Evolutionary conservation across 2,329 filamentous ascomycete species (phyloP), one percentile per base, ranked within the genome.

Genomic region (Diaporthe citrichinensis): DNA sequence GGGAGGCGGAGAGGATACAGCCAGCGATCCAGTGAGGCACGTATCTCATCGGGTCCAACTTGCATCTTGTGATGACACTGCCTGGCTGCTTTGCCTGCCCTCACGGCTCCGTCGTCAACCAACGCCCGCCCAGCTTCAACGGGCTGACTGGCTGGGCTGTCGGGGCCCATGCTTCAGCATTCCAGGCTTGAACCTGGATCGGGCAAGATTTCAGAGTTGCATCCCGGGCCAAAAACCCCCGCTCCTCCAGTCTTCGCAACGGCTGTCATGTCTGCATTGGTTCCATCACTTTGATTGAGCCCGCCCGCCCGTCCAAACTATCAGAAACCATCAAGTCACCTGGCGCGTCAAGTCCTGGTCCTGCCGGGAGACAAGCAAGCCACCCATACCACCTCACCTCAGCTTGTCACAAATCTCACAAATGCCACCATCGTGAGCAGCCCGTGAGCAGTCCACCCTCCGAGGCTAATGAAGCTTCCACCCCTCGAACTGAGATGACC

Each of bases 141-240:
- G 4, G 34, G 31, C 58, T 28, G 36, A 28, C 34, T 58, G 49
- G 53, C 34, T 46, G 20, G 28, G 46, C 28, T 72, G 39, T 51
- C 67, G 57, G 20, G 68, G 58, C 62, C 73, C 71, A 73, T 61
- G 71, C 41, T 55, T 51, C 58, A 53, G 28, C 72, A 61, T 67
- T 72, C 58, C 67, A 75, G 58, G 57, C 57, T 72, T 34, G 65
- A 59, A 36, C 41, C 65, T 44, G 41, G 59, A 65, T 34, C 58
- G 46, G 44, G 41, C 68, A 75, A 75, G 74, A 75, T 72, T 76
- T 74, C 65, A 71, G 34, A 59, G 72, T 76, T 61, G 69, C 65
- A 76, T 71, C 72, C 74, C 75, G 72, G 72, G 36, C 39, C 34
- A 67, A 67, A 20, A 39, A n/a, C 44, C 58, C 57, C 67, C 55